These are phyloP conservation scores for Rosa multiflora DNA, from an alignment of 306 rosid genomes.

Conservation along the genomic window DNA sequence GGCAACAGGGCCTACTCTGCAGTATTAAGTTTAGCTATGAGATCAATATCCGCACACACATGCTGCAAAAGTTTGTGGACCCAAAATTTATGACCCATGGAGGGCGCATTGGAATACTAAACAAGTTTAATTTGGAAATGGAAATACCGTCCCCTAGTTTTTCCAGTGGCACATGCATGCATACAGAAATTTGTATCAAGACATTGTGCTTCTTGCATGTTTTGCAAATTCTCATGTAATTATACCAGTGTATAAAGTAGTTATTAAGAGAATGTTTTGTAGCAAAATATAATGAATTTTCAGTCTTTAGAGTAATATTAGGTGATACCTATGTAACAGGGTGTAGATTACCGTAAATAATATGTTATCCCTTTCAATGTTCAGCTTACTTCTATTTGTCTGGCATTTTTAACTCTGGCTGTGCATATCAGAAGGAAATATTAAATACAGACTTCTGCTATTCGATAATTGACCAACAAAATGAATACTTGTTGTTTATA, in stretches of 20 bases:
- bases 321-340: background rate
- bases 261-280: background rate
- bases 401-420: background rate
- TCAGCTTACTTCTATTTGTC: background rate
- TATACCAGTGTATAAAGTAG: background rate
- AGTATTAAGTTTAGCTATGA: no score
- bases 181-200: background rate
- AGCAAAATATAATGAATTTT: background rate
- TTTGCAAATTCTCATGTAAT: background rate
- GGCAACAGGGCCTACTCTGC: background rate
- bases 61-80: background rate
- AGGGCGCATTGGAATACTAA: background rate
- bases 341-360: background rate
- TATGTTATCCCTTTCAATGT: background rate
- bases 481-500: background rate
- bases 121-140: background rate
- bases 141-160: background rate
- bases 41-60: background rate
- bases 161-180: background rate
- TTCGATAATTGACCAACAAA: background rate
- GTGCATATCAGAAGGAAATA: background rate
- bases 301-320: background rate
- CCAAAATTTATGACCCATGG: background rate
- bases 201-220: background rate
- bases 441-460: background rate